These are phyloP conservation scores for Rhododendron kiyosumense DNA, from an alignment of 148 eudicot genomes.

Conservation along the genomic window DNA sequence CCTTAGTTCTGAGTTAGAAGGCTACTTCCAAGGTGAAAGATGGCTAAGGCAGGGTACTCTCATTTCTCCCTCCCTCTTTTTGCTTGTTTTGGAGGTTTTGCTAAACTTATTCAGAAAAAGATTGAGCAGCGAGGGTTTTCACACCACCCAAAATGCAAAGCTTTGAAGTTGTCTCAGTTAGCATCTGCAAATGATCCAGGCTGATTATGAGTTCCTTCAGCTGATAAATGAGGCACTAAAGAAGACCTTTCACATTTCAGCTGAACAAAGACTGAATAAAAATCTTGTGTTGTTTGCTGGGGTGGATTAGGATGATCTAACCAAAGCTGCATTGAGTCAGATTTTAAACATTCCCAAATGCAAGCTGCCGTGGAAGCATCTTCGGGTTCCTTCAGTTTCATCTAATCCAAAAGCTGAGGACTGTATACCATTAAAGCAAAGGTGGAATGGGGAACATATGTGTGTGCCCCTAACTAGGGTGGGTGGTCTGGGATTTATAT, in stretches of 20 bases:
- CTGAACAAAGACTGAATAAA: neutral
- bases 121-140: neutral
- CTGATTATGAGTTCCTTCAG: neutral
- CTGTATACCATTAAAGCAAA: neutral
- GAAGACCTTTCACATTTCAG: neutral
- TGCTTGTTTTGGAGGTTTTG: neutral
- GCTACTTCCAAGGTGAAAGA: neutral
- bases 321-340: neutral
- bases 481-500: neutral
- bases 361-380: neutral
- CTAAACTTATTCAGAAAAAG: neutral
- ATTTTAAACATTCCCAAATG: neutral
- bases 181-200: neutral
- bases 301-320: neutral
- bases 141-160: neutral
- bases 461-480: neutral
- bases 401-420: neutral
- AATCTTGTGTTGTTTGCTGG: neutral
- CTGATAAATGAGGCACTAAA: neutral
- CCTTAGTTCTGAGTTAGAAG: neutral
- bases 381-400: neutral
- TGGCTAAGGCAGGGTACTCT: neutral
- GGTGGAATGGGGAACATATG: neutral
- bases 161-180: neutral
- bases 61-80: neutral